phyloP scores from a whole-genome alignment of 768 basidiomycete species.

The Trametes elegans region DNA sequence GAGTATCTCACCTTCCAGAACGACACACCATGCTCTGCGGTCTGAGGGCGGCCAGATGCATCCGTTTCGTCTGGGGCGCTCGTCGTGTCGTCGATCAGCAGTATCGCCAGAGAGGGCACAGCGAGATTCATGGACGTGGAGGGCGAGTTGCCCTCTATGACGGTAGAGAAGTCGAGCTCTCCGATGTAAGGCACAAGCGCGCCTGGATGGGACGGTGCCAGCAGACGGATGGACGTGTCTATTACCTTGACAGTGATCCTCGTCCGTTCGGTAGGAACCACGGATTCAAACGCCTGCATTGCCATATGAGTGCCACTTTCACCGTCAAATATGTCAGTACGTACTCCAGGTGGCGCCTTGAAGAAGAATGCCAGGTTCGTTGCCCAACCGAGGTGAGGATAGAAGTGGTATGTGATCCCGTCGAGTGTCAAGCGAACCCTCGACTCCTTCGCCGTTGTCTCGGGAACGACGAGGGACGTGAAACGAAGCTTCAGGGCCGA shows the following conservation, averaged over 20 bases:
- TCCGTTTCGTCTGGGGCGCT: constrained; percentile 27
- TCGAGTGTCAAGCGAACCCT: constrained; percentile 60
- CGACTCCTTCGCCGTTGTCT: constrained; percentile 75
- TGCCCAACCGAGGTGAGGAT: constrained; percentile 62
- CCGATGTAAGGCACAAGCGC: constrained; percentile 66
- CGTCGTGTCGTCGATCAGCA: constrained; percentile 54
- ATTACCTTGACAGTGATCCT: constrained; percentile 58
- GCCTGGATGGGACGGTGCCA: constrained; percentile 59
- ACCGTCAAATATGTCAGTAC: constrained; percentile 28
- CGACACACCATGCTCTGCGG: constrained; percentile 36
- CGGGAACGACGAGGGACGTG: constrained; percentile 57
- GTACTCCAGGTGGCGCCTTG: constrained; percentile 86
- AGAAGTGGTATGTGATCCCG: constrained; percentile 61
- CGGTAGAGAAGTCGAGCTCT: constrained; percentile 66
- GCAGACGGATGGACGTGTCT: constrained; percentile 64
- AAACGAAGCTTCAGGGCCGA: constrained; percentile 65
- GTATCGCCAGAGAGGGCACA: constrained; percentile 47
- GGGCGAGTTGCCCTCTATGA: constrained; percentile 64
- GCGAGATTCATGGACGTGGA: constrained; percentile 51
- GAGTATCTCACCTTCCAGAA: constrained; percentile 64
- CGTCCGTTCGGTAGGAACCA: constrained; percentile 88
- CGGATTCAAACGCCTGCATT: constrained; percentile 83
- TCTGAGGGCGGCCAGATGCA: constrained; percentile 17
- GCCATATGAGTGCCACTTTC: background rate
- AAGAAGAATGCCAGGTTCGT: constrained; percentile 59